phyloP scores from a whole-genome alignment of 1,284 basidiomycete species.

The Schizophyllum amplum region DNA sequence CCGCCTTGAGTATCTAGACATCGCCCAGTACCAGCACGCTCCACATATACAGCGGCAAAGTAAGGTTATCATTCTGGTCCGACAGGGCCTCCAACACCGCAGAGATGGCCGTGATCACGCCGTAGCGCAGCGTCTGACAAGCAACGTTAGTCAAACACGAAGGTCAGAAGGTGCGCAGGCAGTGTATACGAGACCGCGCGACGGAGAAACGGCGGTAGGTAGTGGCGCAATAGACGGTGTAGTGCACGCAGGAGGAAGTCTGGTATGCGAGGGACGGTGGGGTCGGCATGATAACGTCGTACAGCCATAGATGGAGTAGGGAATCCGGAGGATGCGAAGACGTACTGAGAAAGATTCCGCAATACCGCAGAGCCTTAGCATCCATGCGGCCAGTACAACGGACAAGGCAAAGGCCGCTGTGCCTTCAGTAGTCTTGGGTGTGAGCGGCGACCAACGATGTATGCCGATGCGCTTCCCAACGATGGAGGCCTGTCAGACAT shows the following conservation, averaged over 20 bases:
- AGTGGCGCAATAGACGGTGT: not conserved
- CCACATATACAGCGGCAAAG: slow-evolving; percentile 86
- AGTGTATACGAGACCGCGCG: not conserved
- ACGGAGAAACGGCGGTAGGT: not conserved
- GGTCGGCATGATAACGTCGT: slow-evolving; percentile 5
- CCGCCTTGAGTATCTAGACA: not conserved
- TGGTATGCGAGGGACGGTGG: no score
- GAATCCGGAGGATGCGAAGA: no score
- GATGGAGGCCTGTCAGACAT: slow-evolving; percentile 67
- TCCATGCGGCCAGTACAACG: slow-evolving; percentile 61
- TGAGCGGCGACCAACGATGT: slow-evolving; percentile 76
- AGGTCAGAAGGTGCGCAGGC: not conserved
- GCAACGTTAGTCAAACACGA: not conserved
- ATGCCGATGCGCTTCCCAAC: slow-evolving; percentile 81
- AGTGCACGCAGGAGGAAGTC: not conserved
- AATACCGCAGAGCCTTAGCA: slow-evolving; percentile 63
- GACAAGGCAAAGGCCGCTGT: slow-evolving; percentile 76
- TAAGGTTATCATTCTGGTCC: slow-evolving; percentile 92
- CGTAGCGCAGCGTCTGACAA: slow-evolving; percentile 52
- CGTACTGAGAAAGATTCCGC: slow-evolving; percentile 71
- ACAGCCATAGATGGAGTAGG: slow-evolving; percentile 6
- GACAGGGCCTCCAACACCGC: slow-evolving; percentile 81
- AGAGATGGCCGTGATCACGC: slow-evolving; percentile 50
- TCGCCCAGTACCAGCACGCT: slow-evolving; percentile 24
- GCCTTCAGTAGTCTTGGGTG: slow-evolving; percentile 89